Evolutionary conservation across 2,329 filamentous ascomycete genomes (phyloP).

Genomic region (Gaeumannomyces sp.): DNA sequence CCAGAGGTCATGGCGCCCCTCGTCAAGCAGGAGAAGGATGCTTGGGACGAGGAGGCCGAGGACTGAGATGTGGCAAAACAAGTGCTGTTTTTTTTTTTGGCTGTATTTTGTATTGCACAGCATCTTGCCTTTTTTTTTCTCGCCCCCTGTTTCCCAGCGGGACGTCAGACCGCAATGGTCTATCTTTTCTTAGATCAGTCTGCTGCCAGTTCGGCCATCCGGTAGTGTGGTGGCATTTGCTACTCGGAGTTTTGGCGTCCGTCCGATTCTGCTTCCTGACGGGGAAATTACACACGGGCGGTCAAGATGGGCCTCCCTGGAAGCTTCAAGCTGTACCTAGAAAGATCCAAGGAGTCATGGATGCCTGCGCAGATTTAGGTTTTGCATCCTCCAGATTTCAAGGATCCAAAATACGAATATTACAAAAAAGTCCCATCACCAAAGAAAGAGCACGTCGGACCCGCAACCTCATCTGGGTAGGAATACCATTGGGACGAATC

Average conservation of each 20-base stretch:
- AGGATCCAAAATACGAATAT: too few species aligned
- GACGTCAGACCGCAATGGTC: neutral
- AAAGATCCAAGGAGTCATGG: too few species aligned
- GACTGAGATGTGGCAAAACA: conserved; percentile 33
- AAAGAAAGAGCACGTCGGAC: too few species aligned
- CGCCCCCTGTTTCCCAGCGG: neutral
- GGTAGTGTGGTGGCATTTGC: neutral
- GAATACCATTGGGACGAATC: too few species aligned
- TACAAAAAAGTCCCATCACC: too few species aligned
- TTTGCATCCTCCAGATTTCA: too few species aligned
- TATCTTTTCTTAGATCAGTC: neutral
- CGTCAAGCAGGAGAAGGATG: conserved; percentile 70
- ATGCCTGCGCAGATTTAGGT: too few species aligned
- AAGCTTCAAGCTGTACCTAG: too few species aligned
- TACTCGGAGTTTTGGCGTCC: neutral
- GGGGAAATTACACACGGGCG: too few species aligned
- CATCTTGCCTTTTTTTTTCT: neutral
- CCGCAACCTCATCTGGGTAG: too few species aligned
- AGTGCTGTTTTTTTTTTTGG: neutral
- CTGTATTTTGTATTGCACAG: neutral
- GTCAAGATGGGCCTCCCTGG: too few species aligned
- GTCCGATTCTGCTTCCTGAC: neutral
- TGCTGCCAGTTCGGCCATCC: neutral
- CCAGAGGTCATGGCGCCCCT: conserved; percentile 64
- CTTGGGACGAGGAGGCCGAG: conserved; percentile 75